Evolutionary conservation across 208 protist species (phyloP), one percentile per base, ranked within the genome.

Genomic region (Leishmania braziliensis): DNA sequence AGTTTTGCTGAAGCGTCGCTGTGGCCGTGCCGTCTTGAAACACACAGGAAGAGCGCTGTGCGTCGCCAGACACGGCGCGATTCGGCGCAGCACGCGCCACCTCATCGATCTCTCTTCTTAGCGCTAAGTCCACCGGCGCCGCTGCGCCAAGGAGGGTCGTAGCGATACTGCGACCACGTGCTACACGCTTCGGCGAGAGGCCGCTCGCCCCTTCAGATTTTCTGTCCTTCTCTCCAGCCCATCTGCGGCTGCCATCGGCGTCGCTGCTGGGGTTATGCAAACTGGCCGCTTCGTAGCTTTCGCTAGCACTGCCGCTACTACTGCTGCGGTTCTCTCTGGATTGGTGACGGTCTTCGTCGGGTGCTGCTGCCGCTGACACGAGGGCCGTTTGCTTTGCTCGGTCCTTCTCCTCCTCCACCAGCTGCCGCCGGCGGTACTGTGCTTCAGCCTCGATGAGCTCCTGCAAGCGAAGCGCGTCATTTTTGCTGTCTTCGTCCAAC

Each of bases 401-500:
- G 46, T 77, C 51, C 54, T 36, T 65, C 46, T 79, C 62, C 63
- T 83, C 70, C 12, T 58, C 54, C 46, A 68, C 20, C 23, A 72
- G 62, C 48, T 82, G 46, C 50, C 74, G 71, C 77, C 58, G 48
- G 60, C 68, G 68, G 53, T 75, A 79, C 56, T 80, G 83, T 54
- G 74, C 77, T 46, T 92, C 89, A 12, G 81, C 86, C 48, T 86
- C 81, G 16, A 91, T 75, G 43, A 87, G 68, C 26, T 80, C 79
- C 23, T 89, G 79, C 23, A 79, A 63, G 20, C 72, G 70, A 69
- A 80, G 75, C 36, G 89, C 80, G 18, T 89, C 87, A 26, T 85
- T 68, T n/a, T 92, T 70, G 60, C 83, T 75, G 5, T 78, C 60
- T 6, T 86, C 88, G 56, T 90, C 87, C n/a, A 94, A 77, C 69